Base-by-base conservation (phyloP, 2,329 filamentous ascomycete species). In the Microcyclosporella mali region DNA sequence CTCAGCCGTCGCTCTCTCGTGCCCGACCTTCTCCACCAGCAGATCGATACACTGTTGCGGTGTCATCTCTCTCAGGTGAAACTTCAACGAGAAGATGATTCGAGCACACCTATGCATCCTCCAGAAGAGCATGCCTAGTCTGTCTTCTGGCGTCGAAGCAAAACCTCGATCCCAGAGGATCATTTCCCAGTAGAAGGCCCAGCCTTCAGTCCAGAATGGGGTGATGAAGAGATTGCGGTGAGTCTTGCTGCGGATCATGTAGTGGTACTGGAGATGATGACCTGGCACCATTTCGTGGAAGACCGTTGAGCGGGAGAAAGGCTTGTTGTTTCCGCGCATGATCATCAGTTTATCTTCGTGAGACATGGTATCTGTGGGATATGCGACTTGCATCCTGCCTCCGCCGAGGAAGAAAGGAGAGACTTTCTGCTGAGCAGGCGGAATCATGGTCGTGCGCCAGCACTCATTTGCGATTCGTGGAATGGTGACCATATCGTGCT, bases 231-330 rank as follows among this genome's bases (percentile, higher is more conserved):
- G 52, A 15, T 59, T 57, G 4, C 77, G 69, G 56, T 80, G 74
- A 2, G 69, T 67, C 14, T 66, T 67, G 45, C 69, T 58, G 6
- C 77, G 68, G 11, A 63, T 58, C 12, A 67, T 70, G 53, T 73
- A 66, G 57, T 73, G 70, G 12, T 71, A 58, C 54, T 80, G 77
- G 19, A 79, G 63, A 39, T 76, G 69, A 47, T 79, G 76, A 1
- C 77, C 77, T 0, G 77, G 77, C 11, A 81, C 74, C 58, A 80
- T 71, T 58, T 81, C 77, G 56, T 81, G 77, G 52, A 81, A 80
- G 2, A 77, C 77, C 0, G 76, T 80, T 4, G 76, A 74, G 1
- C 73, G 70, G 3, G 74, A 66, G 57, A 79, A 78, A 53, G 77
- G 73, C 1, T 68, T 66, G 52, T 77, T 79, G 59, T 81, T 81